Base-by-base conservation (phyloP, 2,329 filamentous ascomycete species). In the Penicillium brasilianum region DNA sequence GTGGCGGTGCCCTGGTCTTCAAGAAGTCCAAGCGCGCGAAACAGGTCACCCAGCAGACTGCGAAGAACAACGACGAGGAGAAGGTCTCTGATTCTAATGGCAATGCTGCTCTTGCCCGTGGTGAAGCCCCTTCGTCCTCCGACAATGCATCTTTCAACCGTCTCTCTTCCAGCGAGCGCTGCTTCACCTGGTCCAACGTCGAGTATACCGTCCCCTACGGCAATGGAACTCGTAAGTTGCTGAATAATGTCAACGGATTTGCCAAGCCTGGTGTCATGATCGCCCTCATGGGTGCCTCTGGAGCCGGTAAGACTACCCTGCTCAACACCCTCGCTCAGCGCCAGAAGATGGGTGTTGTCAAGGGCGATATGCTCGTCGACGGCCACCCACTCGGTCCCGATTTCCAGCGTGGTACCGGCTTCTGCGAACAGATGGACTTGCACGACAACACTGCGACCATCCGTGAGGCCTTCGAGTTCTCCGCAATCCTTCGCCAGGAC, bases 291-390 rank as follows among this genome's bases (percentile, higher is more conserved):
- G 92, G 92, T 57, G 90, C 90, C 1, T 91, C 87, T 4, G 91
- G 90, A 46, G 92, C 92, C 9, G 92, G 92, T 13, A 96, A 96
- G 78, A 93, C 91, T 0, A 95, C 92, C 0, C 80, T 96, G 0
- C 82, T 96, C 18, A 93, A 95, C 74, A 92, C 90, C 0, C 77
- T 91, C 1, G 88, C 90, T 0, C 90, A 93, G 70, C 85, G 91
- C 2, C 88, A 92, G 72, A 87, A 81, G 16, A 83, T 81, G 57
- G 88, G 89, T 59, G 82, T 89, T 11, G 82, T 90, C 2, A 77
- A 78, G n/a, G 90, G 90, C 13, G 84, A 89, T 51, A 89, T 92
- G 83, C 81, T 90, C n/a, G 87, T 92, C 9, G 88, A 91, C 68
- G 89, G 89, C 1, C 83, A 83, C 46, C 76, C 82, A 1, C 81